Base-by-base conservation (phyloP, 176 grass and related monocot genomes). In the Alopecurus myosuroides region DNA sequence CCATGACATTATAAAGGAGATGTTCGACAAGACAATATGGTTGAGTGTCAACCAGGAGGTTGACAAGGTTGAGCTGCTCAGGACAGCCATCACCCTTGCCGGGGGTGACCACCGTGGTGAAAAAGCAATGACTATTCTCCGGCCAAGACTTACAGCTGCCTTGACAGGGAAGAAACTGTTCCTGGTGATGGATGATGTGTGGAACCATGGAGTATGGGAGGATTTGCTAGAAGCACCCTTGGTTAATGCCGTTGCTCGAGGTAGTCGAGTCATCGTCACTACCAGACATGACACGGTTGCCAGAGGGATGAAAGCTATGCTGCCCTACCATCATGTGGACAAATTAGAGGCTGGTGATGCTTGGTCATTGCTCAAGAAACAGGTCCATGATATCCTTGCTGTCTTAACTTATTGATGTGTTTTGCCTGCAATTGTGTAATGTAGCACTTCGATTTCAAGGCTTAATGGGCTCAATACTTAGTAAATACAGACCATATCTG, bases 111-210 rank as follows among this genome's bases (percentile, higher is more conserved):
- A 53, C 36, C 4, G 11, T 42, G 40, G 40, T 83, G 11, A 8
- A 1, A 7, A 41, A 3, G 23, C 22, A 12, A 45, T 12, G 36
- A 0, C 36, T 9, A 5, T 41, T 22, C 36, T 52, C 7, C 46
- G 28, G 26, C 44, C 31, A n/a, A 9, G 3, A 6, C 57, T 88
- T 15, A 31, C 8, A 1, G 1, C 8, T 28, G 11, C 13, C 7
- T 4, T 88, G 9, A 6, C 0, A 3, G 25, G 26, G 0, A 81
- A 78, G 71, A 88, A 83, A 36, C 7, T 78, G 11, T 78, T 88
- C 22, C 35, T 88, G 13, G 86, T 88, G 57, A 2, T 88, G 55
- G 87, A 88, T 84, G 87, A 88, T n/a, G n/a, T 88, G 1, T 88
- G 87, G 87, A 78, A 25, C 42, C 23, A 77, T 11, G 4, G 46